Evolutionary conservation across 176 grass and related monocot genomes (phyloP).

Genomic region (Triticum urartu): DNA sequence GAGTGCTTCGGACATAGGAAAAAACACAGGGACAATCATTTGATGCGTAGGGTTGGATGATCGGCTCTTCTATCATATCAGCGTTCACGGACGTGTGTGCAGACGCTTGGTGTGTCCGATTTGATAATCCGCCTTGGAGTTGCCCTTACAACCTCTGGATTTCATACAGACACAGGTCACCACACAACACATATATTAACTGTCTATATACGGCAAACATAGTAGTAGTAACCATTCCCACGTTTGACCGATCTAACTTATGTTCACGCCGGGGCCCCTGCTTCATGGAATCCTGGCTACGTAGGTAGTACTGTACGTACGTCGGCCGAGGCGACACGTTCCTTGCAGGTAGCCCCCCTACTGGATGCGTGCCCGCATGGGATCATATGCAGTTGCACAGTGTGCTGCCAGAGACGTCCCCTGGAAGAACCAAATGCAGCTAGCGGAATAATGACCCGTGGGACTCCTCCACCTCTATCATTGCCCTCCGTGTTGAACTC

Average conservation of each 20-base stretch:
- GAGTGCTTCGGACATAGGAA: too few species aligned
- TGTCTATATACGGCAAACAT: not conserved
- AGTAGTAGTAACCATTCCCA: not conserved
- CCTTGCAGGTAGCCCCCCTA: not conserved
- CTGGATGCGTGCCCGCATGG: conserved; percentile 31
- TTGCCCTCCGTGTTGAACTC: not conserved
- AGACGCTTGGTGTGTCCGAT: too few species aligned
- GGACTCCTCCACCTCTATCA: conserved; percentile 14
- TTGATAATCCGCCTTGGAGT: not conserved
- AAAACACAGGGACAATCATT: too few species aligned
- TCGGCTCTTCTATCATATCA: too few species aligned
- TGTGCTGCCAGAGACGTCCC: not conserved
- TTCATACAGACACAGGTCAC: not conserved
- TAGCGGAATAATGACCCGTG: conserved; percentile 13
- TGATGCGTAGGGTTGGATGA: too few species aligned
- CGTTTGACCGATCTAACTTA: not conserved
- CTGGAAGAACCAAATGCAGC: conserved; percentile 7
- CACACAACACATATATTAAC: not conserved
- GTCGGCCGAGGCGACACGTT: not conserved
- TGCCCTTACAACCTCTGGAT: not conserved
- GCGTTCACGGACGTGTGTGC: too few species aligned
- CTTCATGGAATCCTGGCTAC: not conserved
- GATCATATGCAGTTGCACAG: not conserved
- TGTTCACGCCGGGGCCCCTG: too few species aligned
- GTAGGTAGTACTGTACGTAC: not conserved